These are phyloP conservation scores for Lophium mytilinum DNA, from an alignment of 495 filamentous ascomycete species.

Conservation along the genomic window DNA sequence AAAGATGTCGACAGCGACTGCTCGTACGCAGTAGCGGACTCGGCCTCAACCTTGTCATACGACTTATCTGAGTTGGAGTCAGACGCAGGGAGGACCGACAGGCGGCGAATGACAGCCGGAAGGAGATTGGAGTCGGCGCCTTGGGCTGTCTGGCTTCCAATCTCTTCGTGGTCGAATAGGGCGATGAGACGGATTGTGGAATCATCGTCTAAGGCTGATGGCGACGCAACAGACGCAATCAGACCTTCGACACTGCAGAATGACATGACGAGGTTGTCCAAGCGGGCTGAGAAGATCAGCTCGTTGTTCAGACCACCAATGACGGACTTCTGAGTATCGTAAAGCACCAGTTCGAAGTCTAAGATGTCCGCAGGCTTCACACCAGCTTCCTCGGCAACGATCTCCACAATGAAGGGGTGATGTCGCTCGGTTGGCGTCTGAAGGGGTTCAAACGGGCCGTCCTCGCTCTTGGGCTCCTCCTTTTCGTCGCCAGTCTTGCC, in stretches of 20 bases:
- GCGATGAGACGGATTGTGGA: slow-evolving; percentile 77
- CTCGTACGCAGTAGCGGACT: slow-evolving; percentile 74
- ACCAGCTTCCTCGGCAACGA: slow-evolving; percentile 74
- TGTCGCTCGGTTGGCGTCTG: slow-evolving; percentile 75
- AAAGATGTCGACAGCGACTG: slow-evolving; percentile 89
- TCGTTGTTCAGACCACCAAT: slow-evolving; percentile 88
- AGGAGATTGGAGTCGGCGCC: slow-evolving; percentile 90
- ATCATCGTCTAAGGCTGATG: slow-evolving; percentile 60
- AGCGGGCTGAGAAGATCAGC: slow-evolving; percentile 83
- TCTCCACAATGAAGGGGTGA: slow-evolving; percentile 74
- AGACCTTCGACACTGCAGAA: slow-evolving; percentile 78
- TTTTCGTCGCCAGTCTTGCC: slow-evolving; percentile 35
- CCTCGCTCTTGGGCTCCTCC: slow-evolving; percentile 35
- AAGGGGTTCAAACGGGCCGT: slow-evolving; percentile 53
- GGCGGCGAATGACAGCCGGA: slow-evolving; percentile 76
- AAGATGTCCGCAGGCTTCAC: slow-evolving; percentile 62
- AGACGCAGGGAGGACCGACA: slow-evolving; percentile 62
- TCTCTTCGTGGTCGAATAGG: slow-evolving; percentile 96
- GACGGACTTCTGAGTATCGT: slow-evolving; percentile 84
- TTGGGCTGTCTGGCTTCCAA: slow-evolving; percentile 84
- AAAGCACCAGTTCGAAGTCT: slow-evolving; percentile 93
- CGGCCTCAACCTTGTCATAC: slow-evolving; percentile 40
- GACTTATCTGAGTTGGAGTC: slow-evolving; percentile 45
- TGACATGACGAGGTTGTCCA: slow-evolving; percentile 94
- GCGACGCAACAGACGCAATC: slow-evolving; percentile 63